Percentiles rank a stretch among this genome's conserved stretches.
These are phyloP conservation scores for Metschnikowia borealis DNA, from an alignment of 805 yeast genomes.

Conservation along the genomic window DNA sequence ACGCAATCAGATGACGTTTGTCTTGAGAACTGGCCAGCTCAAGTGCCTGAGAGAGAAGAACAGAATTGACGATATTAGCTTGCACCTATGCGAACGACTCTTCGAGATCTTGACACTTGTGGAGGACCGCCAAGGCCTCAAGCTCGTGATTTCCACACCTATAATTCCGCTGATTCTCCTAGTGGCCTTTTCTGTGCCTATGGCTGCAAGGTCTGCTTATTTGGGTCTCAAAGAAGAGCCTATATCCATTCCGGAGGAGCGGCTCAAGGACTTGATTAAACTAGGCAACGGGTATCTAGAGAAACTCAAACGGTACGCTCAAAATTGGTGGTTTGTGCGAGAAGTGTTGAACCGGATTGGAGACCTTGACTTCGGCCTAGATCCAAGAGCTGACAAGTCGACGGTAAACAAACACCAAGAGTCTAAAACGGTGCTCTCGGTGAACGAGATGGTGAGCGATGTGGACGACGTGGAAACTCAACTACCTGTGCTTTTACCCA, in stretches of 20 bases:
- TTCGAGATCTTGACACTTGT: slow-evolving; percentile 8
- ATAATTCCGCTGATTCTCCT: slow-evolving; percentile 18
- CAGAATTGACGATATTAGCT: slow-evolving; percentile 9
- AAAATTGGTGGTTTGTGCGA: slow-evolving; percentile 18
- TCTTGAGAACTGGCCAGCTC: slow-evolving; percentile 16
- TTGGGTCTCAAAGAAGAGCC: slow-evolving; percentile 3
- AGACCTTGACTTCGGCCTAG: slow-evolving; percentile 2
- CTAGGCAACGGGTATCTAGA: slow-evolving; percentile 6
- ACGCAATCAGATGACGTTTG: slow-evolving; percentile 12
- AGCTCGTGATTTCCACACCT: slow-evolving; percentile 13
- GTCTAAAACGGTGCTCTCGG: slow-evolving; percentile 7
- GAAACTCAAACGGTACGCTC: slow-evolving; percentile 11
- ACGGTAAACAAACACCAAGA: background rate
- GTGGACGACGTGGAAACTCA: slow-evolving; percentile 13
- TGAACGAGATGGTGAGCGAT: slow-evolving; percentile 10
- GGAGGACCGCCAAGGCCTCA: slow-evolving; percentile 12
- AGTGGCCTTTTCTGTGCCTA: slow-evolving; percentile 15
- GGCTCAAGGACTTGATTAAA: slow-evolving; percentile 1
- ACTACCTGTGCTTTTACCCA: slow-evolving; percentile 14
- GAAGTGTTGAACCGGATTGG: slow-evolving; percentile 12
- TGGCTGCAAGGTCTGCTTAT: slow-evolving; percentile 11
- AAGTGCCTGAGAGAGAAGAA: slow-evolving; percentile 8
- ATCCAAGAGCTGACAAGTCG: background rate
- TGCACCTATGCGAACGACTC: slow-evolving; percentile 10
- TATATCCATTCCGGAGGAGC: background rate